A percentile compares a stretch with the other conserved stretches of the same genome.
These are phyloP conservation scores for Saccharomycopsis selenospora DNA, from an alignment of 805 yeast species.

Conservation along the genomic window DNA sequence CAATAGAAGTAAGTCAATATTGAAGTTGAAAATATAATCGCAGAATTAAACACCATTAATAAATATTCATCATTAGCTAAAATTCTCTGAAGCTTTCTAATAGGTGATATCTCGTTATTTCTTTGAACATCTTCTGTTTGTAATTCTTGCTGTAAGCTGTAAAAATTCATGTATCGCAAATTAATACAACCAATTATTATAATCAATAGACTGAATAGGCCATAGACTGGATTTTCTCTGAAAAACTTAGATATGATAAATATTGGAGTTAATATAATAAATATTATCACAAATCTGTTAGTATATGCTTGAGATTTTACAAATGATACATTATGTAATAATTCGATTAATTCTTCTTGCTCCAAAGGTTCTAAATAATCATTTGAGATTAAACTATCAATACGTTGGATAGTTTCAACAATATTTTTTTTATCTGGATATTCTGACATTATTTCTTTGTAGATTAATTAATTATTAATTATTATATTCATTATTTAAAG, in stretches of 20 bases:
- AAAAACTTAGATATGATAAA: conserved; percentile 12
- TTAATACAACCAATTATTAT: conserved; percentile 3
- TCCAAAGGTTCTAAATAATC: conserved; percentile 18
- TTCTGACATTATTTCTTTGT: neutral
- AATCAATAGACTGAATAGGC: conserved; percentile 2
- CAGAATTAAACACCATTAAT: neutral
- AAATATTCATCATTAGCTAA: neutral
- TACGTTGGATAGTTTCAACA: conserved; percentile 3
- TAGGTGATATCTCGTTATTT: neutral
- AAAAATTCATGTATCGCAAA: conserved; percentile 13
- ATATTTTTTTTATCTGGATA: conserved; percentile 11
- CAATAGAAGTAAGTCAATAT: neutral
- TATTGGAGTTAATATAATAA: conserved; percentile 12
- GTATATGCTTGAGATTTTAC: conserved; percentile 2
- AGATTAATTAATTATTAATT: no score
- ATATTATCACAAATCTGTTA: conserved; percentile 4
- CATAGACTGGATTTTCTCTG: conserved; percentile 6
- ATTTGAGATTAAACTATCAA: conserved; percentile 6
- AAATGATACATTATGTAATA: conserved; percentile 9
- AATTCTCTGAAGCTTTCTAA: neutral
- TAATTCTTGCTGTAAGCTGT: neutral
- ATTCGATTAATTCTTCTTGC: conserved; percentile 19
- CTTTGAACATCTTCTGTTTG: conserved; percentile 1
- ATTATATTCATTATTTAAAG: no score
- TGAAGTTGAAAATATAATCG: neutral